Evolutionary conservation across 2,329 filamentous ascomycete genomes (phyloP).

Genomic region (Moelleriella libera): DNA sequence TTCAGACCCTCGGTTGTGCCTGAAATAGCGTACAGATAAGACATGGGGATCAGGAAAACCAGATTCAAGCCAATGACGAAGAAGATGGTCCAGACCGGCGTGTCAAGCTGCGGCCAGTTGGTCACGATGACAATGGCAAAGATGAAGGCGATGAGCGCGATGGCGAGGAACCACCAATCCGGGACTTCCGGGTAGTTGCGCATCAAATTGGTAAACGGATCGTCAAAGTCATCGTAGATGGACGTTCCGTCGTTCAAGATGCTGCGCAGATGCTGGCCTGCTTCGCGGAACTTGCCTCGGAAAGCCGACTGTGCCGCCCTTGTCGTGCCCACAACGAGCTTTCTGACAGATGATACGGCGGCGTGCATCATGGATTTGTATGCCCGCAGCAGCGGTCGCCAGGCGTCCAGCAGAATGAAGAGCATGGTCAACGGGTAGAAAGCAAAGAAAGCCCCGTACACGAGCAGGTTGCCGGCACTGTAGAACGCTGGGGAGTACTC

Average conservation of each 20-base stretch:
- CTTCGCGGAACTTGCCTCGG: conserved; percentile 20
- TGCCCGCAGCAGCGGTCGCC: conserved; percentile 16
- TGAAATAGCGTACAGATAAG: conserved; percentile 25
- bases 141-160: conserved; percentile 13
- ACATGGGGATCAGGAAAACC: conserved; percentile 24
- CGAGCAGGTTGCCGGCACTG: conserved; percentile 15
- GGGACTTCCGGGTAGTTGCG: conserved; percentile 28
- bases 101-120: conserved; percentile 13
- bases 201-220: conserved; percentile 29
- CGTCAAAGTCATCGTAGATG: conserved; percentile 26
- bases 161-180: conserved; percentile 27
- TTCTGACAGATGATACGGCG: conserved; percentile 5
- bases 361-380: conserved; percentile 13
- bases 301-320: conserved; percentile 12
- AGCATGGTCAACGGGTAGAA: conserved; percentile 19
- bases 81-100: conserved; percentile 16
- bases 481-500: conserved; percentile 20
- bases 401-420: conserved; percentile 20
- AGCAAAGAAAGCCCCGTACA: conserved; percentile 16
- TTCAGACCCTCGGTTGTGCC: conserved; percentile 30
- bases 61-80: conserved; percentile 20
- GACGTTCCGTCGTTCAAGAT: conserved; percentile 19
- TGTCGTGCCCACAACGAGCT: conserved; percentile 7
- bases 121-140: conserved; percentile 17
- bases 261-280: conserved; percentile 12